Percentiles rank a stretch among this genome's conserved stretches.
These are phyloP conservation scores for Sporothrix protearum DNA, from an alignment of 2,329 filamentous ascomycete species.

Conservation along the genomic window DNA sequence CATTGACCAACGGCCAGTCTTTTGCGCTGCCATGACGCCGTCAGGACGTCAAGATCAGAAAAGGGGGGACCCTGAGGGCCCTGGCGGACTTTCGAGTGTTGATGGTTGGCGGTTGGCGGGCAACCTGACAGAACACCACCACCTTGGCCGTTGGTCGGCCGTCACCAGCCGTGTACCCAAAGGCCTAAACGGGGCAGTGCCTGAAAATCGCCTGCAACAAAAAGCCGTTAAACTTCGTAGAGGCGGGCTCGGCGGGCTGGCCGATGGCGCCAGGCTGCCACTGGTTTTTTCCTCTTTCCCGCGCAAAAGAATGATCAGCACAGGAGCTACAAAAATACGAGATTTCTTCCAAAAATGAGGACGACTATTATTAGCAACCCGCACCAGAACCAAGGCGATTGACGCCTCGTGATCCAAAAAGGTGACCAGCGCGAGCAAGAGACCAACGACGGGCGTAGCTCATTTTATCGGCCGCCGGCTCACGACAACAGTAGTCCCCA, in stretches of 20 bases:
- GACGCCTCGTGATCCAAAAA: constrained; percentile 8
- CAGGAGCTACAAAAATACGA: not conserved
- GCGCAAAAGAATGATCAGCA: not conserved
- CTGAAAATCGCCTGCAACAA: constrained; percentile 16
- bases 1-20: not conserved
- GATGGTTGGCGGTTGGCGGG: not conserved
- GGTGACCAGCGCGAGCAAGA: not conserved
- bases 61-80: not conserved
- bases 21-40: not conserved
- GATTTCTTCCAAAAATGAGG: not conserved
- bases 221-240: not conserved
- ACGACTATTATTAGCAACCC: constrained; percentile 16
- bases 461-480: not conserved
- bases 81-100: not conserved
- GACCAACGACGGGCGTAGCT: not conserved
- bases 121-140: not conserved
- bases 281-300: constrained; percentile 2
- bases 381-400: not conserved
- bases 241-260: not conserved
- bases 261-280: too few relatives aligned
- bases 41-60: not conserved
- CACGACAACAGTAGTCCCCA: not conserved
- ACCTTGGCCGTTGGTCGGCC: not conserved
- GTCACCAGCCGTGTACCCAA: not conserved
- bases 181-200: not conserved